Percentiles rank a stretch among this genome's conserved stretches.
Conservation (phyloP, 495 filamentous ascomycete species). For the Trichoderma orchidacearum region DNA sequence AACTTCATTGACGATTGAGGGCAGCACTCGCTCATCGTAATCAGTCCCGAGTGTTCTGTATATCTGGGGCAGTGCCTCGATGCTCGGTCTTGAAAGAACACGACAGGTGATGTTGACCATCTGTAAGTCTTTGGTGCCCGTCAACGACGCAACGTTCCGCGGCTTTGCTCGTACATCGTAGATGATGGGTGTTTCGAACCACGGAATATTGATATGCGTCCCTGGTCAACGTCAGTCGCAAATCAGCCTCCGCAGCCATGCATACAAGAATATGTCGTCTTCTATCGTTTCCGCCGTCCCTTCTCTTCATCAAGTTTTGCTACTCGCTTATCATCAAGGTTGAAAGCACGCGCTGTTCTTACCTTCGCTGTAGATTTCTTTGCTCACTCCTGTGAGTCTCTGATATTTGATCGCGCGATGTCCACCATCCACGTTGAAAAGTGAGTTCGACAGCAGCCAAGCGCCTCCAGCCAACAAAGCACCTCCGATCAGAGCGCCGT, state of each 20-base stretch:
- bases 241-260: neutral
- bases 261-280: too few relatives aligned
- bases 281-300: neutral
- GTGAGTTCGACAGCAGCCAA: slow-evolving; percentile 60
- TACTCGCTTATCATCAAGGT: neutral
- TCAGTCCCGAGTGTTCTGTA: slow-evolving; percentile 92
- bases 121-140: slow-evolving; percentile 96
- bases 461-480: slow-evolving; percentile 50
- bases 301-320: too few relatives aligned
- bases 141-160: slow-evolving; percentile 90
- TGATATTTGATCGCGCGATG: slow-evolving; percentile 98
- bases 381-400: slow-evolving; percentile 81
- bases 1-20: slow-evolving; percentile 97
- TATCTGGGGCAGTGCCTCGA: slow-evolving; percentile 85
- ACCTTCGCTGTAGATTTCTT: slow-evolving; percentile 97
- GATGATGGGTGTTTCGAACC: slow-evolving; percentile 92
- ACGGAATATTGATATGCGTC: slow-evolving; percentile 86
- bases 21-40: slow-evolving; percentile 93
- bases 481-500: slow-evolving; percentile 18
- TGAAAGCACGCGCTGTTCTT: too few relatives aligned
- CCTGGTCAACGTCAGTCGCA: slow-evolving; percentile 34
- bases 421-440: slow-evolving; percentile 99
- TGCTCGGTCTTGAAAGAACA: slow-evolving; percentile 83
- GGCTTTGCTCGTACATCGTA: slow-evolving; percentile 98
- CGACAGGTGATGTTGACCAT: slow-evolving; percentile 99